phyloP scores from a whole-genome alignment of 75 land plant genomes.

The Pseudotsuga menziesii region DNA sequence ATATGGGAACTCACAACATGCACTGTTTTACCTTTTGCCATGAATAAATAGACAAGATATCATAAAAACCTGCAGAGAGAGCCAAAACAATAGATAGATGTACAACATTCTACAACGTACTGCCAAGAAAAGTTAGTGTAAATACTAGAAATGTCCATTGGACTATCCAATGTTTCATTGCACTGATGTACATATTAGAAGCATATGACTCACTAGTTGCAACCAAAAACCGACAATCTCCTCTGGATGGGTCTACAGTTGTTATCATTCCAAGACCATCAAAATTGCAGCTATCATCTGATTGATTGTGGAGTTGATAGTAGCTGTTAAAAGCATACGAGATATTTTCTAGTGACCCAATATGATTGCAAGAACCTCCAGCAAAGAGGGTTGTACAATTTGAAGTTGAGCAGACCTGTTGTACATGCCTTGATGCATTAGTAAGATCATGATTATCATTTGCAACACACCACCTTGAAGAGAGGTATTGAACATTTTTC shows the following conservation, averaged over 20 bases:
- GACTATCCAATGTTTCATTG: not conserved
- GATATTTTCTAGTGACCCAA: slow-evolving; percentile 55
- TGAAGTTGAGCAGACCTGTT: slow-evolving; percentile 57
- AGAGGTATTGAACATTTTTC: slow-evolving; percentile 57
- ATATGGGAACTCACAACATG: no score
- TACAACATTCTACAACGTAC: no score
- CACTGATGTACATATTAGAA: not conserved
- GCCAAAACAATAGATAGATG: no score
- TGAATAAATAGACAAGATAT: no score
- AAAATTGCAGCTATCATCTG: slow-evolving; percentile 63
- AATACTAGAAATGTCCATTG: not conserved
- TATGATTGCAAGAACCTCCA: slow-evolving; percentile 76
- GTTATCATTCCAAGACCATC: slow-evolving; percentile 78
- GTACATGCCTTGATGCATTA: slow-evolving; percentile 33
- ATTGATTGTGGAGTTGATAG: slow-evolving; percentile 76
- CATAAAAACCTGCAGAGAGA: no score
- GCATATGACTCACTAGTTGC: slow-evolving; percentile 11
- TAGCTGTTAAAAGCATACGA: slow-evolving; percentile 93
- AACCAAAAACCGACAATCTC: slow-evolving; percentile 64
- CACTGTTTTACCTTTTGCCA: no score
- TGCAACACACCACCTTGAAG: slow-evolving; percentile 82
- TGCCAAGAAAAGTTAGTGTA: no score
- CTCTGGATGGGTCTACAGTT: slow-evolving; percentile 65
- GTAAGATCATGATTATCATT: slow-evolving; percentile 54
- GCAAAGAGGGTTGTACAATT: slow-evolving; percentile 65